Evolutionary conservation across 352 stramenopile species (phyloP), one percentile per base, ranked within the genome.

Genomic region (Globisporangium emineosum): DNA sequence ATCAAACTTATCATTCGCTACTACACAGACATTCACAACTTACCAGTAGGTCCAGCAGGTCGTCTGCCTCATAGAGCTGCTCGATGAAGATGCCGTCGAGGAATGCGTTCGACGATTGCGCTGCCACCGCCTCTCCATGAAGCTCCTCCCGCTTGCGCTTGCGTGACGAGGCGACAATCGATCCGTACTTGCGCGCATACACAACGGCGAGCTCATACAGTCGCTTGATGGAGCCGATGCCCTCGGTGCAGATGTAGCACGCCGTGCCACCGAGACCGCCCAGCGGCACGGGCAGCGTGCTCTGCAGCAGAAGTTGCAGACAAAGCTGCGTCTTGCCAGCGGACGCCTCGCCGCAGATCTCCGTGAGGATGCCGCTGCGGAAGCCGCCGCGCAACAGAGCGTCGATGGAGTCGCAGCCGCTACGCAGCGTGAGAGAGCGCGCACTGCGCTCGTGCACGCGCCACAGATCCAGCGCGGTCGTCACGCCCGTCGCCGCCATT

Each of bases 241-340:
- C 82, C 45, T 94, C 86, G 0, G 86, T 92, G 59, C 79, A 89
- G 30, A 94, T 89, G 75, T 94, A 94, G 63, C 83, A 93, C 9
- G 83, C 79, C 0, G 78, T 84, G 23, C 75, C 72, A 40, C 83
- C 79, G 21, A 93, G 51, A 2, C 84, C 84, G 8, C 81, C 82
- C 23, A 88, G 57, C 10, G 64, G 60, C 25, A 45, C 21, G 1
- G 83, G 79, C 19, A 93, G 65, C 58, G 78, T 76, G 64, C 79
- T 83, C 54, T 90, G 84, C 23, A 94, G 67, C 30, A 94, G 65
- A 21, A 94, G 61, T 62, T 94, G 86, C 43, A 94, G 66, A 67
- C 78, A 84, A 54, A 94, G 50, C 60, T 94, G 86, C 33, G 86
- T 93, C 71, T 95, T 95, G 51, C 86, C 86, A 0, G 82, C 83